A percentile compares a stretch with the other conserved stretches of the same genome.
Evolutionary conservation across 495 filamentous ascomycete species (phyloP).

Genomic region (Aspergillus sclerotioniger): DNA sequence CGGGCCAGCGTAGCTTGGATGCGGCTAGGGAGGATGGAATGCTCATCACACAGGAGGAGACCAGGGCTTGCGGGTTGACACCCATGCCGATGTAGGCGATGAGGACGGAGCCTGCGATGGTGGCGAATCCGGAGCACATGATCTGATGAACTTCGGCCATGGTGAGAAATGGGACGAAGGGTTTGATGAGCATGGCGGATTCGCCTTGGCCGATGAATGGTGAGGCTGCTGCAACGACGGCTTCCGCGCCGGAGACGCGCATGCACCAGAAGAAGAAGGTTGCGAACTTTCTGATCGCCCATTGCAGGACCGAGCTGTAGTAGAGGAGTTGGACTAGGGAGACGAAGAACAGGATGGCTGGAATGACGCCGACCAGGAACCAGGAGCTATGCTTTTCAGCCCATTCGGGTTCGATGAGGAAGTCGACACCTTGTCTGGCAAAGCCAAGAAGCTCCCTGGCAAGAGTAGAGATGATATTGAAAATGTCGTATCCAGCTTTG

Average conservation of each 20-base stretch:
- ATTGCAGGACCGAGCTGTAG: conserved; percentile 76
- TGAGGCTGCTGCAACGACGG: conserved; percentile 88
- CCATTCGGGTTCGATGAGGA: conserved; percentile 60
- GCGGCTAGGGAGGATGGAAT: conserved; percentile 85
- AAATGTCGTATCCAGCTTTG: conserved; percentile 76
- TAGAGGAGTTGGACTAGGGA: conserved; percentile 79
- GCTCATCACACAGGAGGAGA: conserved; percentile 86
- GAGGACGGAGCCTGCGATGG: conserved; percentile 70
- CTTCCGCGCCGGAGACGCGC: conserved; percentile 88
- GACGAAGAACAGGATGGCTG: conserved; percentile 92
- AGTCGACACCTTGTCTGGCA: conserved; percentile 63
- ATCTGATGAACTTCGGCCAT: conserved; percentile 84
- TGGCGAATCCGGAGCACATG: conserved; percentile 76
- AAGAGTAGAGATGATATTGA: conserved; percentile 75
- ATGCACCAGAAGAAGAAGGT: conserved; percentile 88
- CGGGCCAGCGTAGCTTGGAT: conserved; percentile 84
- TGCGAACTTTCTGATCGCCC: conserved; percentile 83
- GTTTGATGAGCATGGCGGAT: conserved; percentile 86
- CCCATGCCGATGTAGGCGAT: conserved; percentile 79
- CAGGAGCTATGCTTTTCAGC: conserved; percentile 38
- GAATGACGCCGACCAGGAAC: conserved; percentile 73
- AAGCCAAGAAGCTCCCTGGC: conserved; percentile 70
- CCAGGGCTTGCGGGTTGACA: conserved; percentile 77
- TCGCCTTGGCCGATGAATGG: conserved; percentile 95
- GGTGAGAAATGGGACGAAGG: conserved; percentile 80